Base-by-base conservation (phyloP, 768 basidiomycete species). In the Boletus vermiculosoides region DNA sequence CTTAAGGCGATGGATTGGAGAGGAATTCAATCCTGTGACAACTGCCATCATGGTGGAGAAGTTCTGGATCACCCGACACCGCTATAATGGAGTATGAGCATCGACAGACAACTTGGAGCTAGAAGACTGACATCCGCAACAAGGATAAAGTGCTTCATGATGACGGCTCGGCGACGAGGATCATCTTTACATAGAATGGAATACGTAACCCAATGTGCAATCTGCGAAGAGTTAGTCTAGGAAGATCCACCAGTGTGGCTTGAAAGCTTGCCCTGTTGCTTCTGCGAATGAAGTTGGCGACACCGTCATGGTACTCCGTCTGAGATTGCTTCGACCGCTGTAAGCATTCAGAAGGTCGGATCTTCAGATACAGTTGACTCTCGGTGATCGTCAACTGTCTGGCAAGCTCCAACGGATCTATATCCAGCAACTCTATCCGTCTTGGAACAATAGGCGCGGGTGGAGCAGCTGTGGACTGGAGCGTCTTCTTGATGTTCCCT, bases 361-460 rank as follows among this genome's bases (percentile, higher is more conserved):
- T 86, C 65, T 78, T 78, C 66, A 77, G 76, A 71, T 83, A 88
- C 42, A 85, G 69, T 15, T 76, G 72, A 52, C 79, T 81, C 66
- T 88, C 87, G 62, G 83, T 77, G 60, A 87, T 79, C 0, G 87
- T 88, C 60, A 88, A 68, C 68, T 88, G 87, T 15, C 87, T 76
- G 0, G 87, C 87, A 4, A 88, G 66, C 64, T 88, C 87, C 45
- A 85, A 65, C 0, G 86, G 78, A 59, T 86, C 81, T 45, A 88
- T 79, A 52, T 88, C 87, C 12, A 79, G 61, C 5, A 88, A 63
- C 44, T 83, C 82, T 55, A 84, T 62, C 57, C 78, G 80, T 64
- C 73, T 77, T 8, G 72, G 73, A 51, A 74, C 73, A 52, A 77
- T 78, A 7, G 84, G 85, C 1, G 83, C 62, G 12, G 79, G 73